phyloP scores from a whole-genome alignment of 148 eudicot species.

The Arctostaphylos glauca region DNA sequence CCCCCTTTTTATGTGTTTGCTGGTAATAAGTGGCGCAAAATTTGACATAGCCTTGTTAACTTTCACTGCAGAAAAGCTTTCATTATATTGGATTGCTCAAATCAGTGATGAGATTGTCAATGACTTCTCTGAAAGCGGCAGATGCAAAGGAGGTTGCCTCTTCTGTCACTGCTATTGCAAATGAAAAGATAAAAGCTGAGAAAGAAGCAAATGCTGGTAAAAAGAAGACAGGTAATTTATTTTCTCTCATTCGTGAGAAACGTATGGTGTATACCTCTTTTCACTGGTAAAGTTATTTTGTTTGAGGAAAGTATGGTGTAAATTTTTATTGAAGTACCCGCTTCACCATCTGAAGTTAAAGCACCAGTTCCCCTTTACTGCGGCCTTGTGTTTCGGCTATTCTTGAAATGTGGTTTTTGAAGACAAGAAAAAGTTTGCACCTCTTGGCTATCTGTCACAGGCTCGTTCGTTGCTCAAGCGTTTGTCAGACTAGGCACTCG shows the following conservation, averaged over 20 bases:
- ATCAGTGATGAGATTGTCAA: constrained; percentile 84
- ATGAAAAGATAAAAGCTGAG: constrained; percentile 92
- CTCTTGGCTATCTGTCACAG: neutral
- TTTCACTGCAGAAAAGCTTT: constrained; percentile 78
- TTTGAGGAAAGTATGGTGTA: neutral
- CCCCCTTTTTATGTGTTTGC: neutral
- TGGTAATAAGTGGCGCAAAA: neutral
- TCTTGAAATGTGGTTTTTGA: neutral
- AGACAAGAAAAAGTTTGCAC: neutral
- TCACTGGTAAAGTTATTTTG: neutral
- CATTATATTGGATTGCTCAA: constrained; percentile 84
- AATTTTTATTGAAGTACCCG: neutral
- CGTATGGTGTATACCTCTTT: neutral
- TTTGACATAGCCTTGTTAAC: neutral
- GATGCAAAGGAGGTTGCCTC: constrained; percentile 94
- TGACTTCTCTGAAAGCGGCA: constrained; percentile 73
- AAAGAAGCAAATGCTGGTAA: constrained; percentile 96
- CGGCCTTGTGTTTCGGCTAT: neutral
- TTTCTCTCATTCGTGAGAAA: neutral
- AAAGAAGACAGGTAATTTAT: constrained; percentile 79
- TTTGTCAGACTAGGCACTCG: neutral
- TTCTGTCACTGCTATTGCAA: constrained; percentile 87
- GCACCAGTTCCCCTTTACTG: neutral
- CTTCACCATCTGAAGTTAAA: neutral
- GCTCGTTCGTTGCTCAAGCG: neutral